Evolutionary conservation across 129 eudicot species (phyloP).

Genomic region (Apium graveolens): DNA sequence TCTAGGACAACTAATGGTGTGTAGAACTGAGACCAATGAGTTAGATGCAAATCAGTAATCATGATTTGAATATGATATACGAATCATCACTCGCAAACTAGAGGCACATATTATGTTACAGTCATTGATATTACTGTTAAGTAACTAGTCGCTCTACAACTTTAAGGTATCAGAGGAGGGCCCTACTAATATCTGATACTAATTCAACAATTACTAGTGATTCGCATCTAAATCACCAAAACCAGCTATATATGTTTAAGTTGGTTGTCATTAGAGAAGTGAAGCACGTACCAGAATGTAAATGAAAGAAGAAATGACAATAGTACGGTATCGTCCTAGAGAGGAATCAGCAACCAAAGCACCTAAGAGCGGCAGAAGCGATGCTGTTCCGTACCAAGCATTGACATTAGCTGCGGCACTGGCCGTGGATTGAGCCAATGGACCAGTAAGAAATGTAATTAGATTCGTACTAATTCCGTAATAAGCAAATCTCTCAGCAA

Average conservation of each 20-base stretch:
- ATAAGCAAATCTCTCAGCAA: slow-evolving; percentile 64
- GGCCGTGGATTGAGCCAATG: slow-evolving; percentile 62
- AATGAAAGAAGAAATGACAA: slow-evolving; percentile 46
- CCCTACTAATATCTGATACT: too few relatives aligned
- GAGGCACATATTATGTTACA: too few relatives aligned
- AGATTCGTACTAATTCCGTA: slow-evolving; percentile 47
- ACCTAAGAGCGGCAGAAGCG: slow-evolving; percentile 55
- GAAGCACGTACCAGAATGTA: slow-evolving; percentile 41
- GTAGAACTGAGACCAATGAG: too few relatives aligned
- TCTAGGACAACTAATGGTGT: not conserved
- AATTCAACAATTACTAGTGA: too few relatives aligned
- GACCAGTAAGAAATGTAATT: slow-evolving; percentile 39
- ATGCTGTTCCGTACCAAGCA: slow-evolving; percentile 52
- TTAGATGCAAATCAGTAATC: too few relatives aligned
- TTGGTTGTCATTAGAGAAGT: too few relatives aligned
- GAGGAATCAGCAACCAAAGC: slow-evolving; percentile 63
- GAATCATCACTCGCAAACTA: too few relatives aligned
- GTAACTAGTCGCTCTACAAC: too few relatives aligned
- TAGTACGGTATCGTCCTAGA: slow-evolving; percentile 55
- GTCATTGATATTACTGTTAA: too few relatives aligned
- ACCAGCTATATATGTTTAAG: too few relatives aligned
- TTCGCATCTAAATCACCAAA: not conserved
- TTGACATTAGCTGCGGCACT: slow-evolving; percentile 62
- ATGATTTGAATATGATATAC: too few relatives aligned
- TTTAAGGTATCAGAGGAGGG: too few relatives aligned